These are phyloP conservation scores for Lunularia cruciata DNA, from an alignment of 225 moss, liverwort and hornwort species.

Conservation along the genomic window DNA sequence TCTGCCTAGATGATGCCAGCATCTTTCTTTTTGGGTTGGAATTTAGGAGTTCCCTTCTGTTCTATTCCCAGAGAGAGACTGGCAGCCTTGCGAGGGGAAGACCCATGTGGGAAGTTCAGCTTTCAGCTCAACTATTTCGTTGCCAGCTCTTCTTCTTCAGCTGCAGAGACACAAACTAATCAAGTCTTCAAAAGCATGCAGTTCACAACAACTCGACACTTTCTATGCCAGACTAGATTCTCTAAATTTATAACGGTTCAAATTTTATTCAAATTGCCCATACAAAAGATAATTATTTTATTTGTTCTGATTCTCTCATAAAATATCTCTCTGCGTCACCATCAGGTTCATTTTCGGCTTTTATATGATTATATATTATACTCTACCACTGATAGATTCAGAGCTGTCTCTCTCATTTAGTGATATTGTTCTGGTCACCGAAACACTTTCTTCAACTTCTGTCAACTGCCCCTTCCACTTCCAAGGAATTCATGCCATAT, in stretches of 20 bases:
- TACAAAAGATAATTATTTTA: not conserved
- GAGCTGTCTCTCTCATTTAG: too few species aligned
- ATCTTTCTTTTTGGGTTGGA: slow-evolving; percentile 5
- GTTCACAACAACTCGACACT: slow-evolving; percentile 6
- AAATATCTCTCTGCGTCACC: not conserved
- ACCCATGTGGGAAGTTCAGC: slow-evolving; percentile 12
- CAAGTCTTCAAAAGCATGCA: slow-evolving; percentile 7
- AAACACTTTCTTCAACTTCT: too few species aligned
- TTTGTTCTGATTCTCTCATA: not conserved
- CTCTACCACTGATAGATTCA: not conserved
- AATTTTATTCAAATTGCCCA: not conserved
- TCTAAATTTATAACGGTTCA: slow-evolving; percentile 1
- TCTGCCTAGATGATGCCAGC: slow-evolving; percentile 7
- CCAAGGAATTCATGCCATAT: too few species aligned
- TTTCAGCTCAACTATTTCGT: slow-evolving; percentile 10
- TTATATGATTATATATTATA: not conserved
- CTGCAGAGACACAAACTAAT: not conserved
- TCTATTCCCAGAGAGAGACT: not conserved
- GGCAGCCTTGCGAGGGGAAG: not conserved
- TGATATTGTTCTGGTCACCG: too few species aligned
- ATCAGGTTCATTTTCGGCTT: not conserved
- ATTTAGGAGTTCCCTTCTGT: not conserved
- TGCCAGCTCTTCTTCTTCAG: slow-evolving; percentile 3
- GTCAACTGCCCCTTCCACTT: too few species aligned
- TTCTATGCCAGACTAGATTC: slow-evolving; percentile 1